A percentile compares a stretch with the other conserved stretches of the same genome.
phyloP scores from a whole-genome alignment of 805 yeast genomes.

The Monosporozyma aquatica region DNA sequence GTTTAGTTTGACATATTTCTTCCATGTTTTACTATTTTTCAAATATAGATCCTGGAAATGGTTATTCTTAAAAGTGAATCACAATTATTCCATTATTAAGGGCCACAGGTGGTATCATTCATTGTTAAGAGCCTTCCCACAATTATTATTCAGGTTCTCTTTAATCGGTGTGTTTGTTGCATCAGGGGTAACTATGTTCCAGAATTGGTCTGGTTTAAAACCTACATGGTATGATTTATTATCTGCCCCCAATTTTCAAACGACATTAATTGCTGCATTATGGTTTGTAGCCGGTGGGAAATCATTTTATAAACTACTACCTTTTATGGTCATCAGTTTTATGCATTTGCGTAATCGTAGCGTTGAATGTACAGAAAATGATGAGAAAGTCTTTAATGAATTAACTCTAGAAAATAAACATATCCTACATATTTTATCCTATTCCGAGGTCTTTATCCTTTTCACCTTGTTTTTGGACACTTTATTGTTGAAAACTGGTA shows the following conservation, averaged over 20 bases:
- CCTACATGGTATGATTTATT: slow-evolving; percentile 59
- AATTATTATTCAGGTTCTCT: slow-evolving; percentile 45
- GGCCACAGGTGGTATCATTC: slow-evolving; percentile 19
- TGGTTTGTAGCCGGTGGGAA: slow-evolving; percentile 63
- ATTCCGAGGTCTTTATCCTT: slow-evolving; percentile 50
- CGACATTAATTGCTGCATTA: slow-evolving; percentile 41
- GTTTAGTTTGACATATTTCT: slow-evolving; percentile 21
- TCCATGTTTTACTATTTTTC: slow-evolving; percentile 20
- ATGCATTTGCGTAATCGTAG: slow-evolving; percentile 41
- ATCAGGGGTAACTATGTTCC: slow-evolving; percentile 43
- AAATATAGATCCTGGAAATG: slow-evolving; percentile 30
- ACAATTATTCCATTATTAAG: slow-evolving; percentile 11
- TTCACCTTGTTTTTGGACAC: slow-evolving; percentile 51
- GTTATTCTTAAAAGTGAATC: slow-evolving; percentile 23
- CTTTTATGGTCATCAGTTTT: slow-evolving; percentile 47
- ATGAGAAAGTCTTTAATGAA: slow-evolving; percentile 4
- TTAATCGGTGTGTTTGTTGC: slow-evolving; percentile 49
- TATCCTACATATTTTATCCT: slow-evolving; percentile 38
- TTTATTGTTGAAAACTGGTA: slow-evolving; percentile 46
- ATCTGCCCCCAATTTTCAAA: slow-evolving; percentile 72
- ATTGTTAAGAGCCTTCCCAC: slow-evolving; percentile 33
- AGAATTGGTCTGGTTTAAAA: slow-evolving; percentile 48
- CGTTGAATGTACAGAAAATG: slow-evolving; percentile 14
- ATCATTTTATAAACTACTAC: slow-evolving; percentile 56
- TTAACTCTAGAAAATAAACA: slow-evolving; percentile 12